Conservation (phyloP, 2,329 filamentous ascomycete genomes). For the Volutella citrinella region DNA sequence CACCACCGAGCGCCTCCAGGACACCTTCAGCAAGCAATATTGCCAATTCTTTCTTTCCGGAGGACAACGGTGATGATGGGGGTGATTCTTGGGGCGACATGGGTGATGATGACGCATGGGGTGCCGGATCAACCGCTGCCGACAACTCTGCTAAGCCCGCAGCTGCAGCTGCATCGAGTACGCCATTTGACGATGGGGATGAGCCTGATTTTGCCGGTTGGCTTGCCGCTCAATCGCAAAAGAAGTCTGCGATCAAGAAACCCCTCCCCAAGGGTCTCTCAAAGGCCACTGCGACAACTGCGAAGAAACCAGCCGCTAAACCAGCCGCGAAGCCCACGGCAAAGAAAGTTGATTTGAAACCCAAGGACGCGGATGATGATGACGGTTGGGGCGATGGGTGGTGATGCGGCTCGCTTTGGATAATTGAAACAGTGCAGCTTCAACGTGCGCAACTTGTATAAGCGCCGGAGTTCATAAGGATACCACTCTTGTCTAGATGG, state of each 20-base stretch:
- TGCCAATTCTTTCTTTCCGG: conserved; percentile 51
- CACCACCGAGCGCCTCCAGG: conserved; percentile 43
- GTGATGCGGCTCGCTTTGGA: too few species aligned
- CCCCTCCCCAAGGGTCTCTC: conserved; percentile 78
- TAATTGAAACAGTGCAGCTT: too few species aligned
- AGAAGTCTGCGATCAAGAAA: conserved; percentile 62
- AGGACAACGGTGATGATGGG: conserved; percentile 58
- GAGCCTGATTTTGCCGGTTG: conserved; percentile 97
- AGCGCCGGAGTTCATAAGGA: too few species aligned
- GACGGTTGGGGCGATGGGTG: conserved; percentile 67
- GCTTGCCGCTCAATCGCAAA: conserved; percentile 79
- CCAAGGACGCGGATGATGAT: conserved; percentile 55
- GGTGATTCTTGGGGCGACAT: conserved; percentile 76
- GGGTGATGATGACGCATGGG: conserved; percentile 50
- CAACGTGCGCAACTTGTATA: too few species aligned
- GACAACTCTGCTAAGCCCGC: conserved; percentile 33
- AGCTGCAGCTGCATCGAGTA: conserved; percentile 32
- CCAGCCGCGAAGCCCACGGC: conserved; percentile 42
- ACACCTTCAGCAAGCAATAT: conserved; percentile 46
- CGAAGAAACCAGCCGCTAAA: conserved; percentile 43
- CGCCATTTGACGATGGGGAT: conserved; percentile 69
- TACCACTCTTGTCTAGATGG: conserved; percentile 13
- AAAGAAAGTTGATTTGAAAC: conserved; percentile 70
- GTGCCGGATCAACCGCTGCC: too few species aligned
- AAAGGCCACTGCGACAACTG: conserved; percentile 48